Base-by-base conservation (phyloP, 345 rosid genomes). In the Streptanthus diversifolius region DNA sequence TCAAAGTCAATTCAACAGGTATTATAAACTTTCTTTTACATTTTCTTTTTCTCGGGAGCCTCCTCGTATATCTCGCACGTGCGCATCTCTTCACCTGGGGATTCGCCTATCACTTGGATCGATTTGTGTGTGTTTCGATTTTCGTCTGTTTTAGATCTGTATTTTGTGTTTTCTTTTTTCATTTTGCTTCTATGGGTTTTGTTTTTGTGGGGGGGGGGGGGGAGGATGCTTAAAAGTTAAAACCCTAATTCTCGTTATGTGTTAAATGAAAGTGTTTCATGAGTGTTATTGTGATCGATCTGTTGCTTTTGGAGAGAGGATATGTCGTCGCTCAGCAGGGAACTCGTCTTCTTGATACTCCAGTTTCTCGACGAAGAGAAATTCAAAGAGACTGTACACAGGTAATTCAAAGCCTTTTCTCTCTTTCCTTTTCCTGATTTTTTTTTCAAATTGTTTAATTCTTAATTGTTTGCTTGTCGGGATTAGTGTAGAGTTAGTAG, bases 351-450 rank as follows among this genome's bases (percentile, higher is more conserved):
- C 22, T 4, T 78, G 51, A 78, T 78, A 25, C 81, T 78, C n/a
- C 81, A 78, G 75, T 78, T 78, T 55, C 63, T 78, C 10, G 78
- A 73, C 29, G 81, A 78, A 63, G 81, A 78, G 75, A 73, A 78
- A 73, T 78, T 68, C 62, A 78, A 78, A 78, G 81, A 78, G 0
- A 73, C 81, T 62, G 78, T 78, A 3, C 81, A 78, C 75, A 72
- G 74, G 81, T 78, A 5, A 1, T 17, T 45, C 51, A 17, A 18
- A 17, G 3, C 52, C 52, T 13, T 39, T 49, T 25, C 8, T 11
- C 15, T n/a, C 12, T 41, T 2, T 41, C 52, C 8, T 8, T n/a
- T 15, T 51, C 25, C 12, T 2, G 44, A 29, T 19, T 19, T 27
- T 9, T 18, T 12, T 13, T 56, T 43, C 10, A 1, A 22, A 13